These are phyloP conservation scores for Phialemoniopsis sp. DNA, from an alignment of 2,329 filamentous ascomycete species.

Conservation along the genomic window DNA sequence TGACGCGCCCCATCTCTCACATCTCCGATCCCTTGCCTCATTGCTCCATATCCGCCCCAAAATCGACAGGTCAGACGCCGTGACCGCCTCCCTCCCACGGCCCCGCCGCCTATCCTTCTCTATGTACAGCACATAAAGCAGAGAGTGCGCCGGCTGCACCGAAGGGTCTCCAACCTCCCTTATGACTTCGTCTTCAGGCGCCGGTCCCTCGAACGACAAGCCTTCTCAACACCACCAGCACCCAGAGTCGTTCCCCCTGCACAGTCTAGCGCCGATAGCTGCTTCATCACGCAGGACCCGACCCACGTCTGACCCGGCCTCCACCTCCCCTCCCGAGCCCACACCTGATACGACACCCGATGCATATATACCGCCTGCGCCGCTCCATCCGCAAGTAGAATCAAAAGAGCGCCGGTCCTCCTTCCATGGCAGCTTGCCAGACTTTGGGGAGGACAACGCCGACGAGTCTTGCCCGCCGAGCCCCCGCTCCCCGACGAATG, in stretches of 20 bases:
- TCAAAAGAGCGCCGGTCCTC: no score
- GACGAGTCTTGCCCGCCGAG: no score
- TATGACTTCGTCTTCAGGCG: neutral
- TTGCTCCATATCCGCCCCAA: neutral
- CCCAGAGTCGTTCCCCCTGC: slow-evolving; percentile 9
- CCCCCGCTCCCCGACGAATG: slow-evolving; percentile 4
- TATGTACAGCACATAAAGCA: no score
- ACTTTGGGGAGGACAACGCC: no score
- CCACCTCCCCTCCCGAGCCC: neutral
- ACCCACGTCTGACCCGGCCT: neutral
- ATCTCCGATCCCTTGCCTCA: neutral
- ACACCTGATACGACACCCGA: neutral
- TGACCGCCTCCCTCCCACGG: no score
- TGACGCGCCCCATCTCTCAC: no score
- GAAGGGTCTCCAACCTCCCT: no score
- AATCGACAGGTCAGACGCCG: neutral
- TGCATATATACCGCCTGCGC: slow-evolving; percentile 2
- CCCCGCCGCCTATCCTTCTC: no score
- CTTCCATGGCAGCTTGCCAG: no score
- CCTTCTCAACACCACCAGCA: slow-evolving; percentile 2
- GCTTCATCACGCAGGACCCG: no score
- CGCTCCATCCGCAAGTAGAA: no score
- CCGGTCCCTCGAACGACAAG: neutral
- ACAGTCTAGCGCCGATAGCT: slow-evolving; percentile 6
- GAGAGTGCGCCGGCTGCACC: no score